Conservation (phyloP, 805 yeast species). For the Wickerhamomyces mucosus region DNA sequence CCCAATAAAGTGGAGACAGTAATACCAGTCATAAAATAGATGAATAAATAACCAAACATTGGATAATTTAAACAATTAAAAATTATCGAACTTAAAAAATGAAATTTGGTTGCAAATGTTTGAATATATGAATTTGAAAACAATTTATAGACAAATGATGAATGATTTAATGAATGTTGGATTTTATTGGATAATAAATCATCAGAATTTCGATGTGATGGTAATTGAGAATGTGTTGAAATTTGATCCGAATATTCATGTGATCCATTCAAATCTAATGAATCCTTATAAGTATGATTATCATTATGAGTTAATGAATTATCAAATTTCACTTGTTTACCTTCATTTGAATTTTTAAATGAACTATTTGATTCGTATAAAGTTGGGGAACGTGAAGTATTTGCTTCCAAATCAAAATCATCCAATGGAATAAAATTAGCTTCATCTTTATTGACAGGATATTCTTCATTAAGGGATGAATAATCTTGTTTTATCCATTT, state of each 20-base stretch:
- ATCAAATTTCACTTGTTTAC: neutral
- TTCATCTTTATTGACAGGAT: conserved; percentile 1
- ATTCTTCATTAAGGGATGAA: conserved; percentile 16
- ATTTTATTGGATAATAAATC: neutral
- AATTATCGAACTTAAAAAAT: conserved; percentile 21
- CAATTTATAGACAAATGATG: conserved; percentile 24
- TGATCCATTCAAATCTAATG: conserved; percentile 13
- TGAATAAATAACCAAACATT: conserved; percentile 47
- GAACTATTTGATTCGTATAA: conserved; percentile 10
- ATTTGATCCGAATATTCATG: neutral
- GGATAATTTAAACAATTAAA: conserved; percentile 55
- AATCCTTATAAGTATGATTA: conserved; percentile 13
- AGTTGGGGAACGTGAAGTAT: conserved; percentile 12
- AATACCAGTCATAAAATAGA: conserved; percentile 42
- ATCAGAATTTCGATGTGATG: neutral
- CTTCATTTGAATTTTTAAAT: neutral
- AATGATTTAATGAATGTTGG: conserved; percentile 19
- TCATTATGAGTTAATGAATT: neutral
- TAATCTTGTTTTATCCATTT: conserved; percentile 29
- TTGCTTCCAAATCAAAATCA: conserved; percentile 19
- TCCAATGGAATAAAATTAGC: conserved; percentile 21
- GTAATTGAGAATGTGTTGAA: neutral
- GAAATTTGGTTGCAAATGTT: conserved; percentile 15
- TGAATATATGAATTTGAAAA: conserved; percentile 23
- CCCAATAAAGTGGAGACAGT: conserved; percentile 70